These are phyloP conservation scores for Rhamnella rubrinervis DNA, from an alignment of 331 rosid species.

Conservation along the genomic window DNA sequence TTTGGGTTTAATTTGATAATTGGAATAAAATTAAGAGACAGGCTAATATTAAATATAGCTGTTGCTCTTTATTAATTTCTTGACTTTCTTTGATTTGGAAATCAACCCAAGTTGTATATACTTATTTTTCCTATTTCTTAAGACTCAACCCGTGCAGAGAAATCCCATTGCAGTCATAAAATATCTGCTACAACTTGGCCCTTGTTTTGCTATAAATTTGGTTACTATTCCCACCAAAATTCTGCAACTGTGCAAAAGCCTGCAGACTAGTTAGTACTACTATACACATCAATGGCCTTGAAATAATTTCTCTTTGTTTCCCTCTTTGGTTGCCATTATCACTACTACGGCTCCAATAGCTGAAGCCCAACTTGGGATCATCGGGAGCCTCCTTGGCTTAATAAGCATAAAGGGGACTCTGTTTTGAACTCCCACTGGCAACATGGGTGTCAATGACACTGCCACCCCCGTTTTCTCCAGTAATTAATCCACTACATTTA, in stretches of 20 bases:
- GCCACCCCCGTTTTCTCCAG: conserved; percentile 49
- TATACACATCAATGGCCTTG: conserved; percentile 11
- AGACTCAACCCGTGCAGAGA: neutral
- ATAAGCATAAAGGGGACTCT: conserved; percentile 40
- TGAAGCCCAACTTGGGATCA: conserved; percentile 35
- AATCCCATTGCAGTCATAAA: conserved; percentile 5
- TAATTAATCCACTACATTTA: conserved; percentile 12
- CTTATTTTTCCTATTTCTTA: no score
- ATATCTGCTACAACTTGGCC: conserved; percentile 22
- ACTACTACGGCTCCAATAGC: conserved; percentile 23
- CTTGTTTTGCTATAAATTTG: conserved; percentile 10
- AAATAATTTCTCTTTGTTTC: conserved; percentile 19
- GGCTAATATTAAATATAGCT: no score
- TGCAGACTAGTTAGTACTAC: no score
- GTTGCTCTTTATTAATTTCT: no score
- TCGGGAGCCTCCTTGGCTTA: conserved; percentile 20
- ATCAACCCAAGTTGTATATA: neutral
- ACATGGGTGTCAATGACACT: conserved; percentile 23
- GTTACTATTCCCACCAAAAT: no score
- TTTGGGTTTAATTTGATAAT: no score
- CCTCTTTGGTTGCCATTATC: conserved; percentile 22
- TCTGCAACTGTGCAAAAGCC: no score
- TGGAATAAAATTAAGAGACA: neutral
- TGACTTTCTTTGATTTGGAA: neutral
- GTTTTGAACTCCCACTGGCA: conserved; percentile 41